These are phyloP conservation scores for Serendipita sp. DNA, from an alignment of 768 basidiomycete species.

Conservation along the genomic window DNA sequence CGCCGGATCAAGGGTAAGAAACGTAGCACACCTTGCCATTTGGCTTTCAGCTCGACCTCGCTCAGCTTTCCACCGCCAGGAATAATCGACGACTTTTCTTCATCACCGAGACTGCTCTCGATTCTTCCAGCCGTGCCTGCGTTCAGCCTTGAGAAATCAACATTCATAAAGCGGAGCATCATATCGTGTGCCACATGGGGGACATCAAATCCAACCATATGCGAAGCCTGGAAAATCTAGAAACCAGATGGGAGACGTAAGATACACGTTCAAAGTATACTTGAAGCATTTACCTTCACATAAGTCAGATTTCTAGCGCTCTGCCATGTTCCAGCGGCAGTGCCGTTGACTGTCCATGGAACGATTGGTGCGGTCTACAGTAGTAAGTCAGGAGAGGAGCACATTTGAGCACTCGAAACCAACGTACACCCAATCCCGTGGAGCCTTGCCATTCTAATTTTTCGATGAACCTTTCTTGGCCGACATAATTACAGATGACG, in stretches of 20 bases:
- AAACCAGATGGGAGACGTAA: not conserved
- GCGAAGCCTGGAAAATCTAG: conserved; percentile 82
- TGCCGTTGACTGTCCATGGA: conserved; percentile 58
- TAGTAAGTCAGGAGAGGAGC: not conserved
- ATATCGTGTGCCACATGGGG: conserved; percentile 88
- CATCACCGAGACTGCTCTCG: conserved; percentile 62
- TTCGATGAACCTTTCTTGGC: conserved; percentile 73
- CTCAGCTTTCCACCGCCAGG: conserved; percentile 38
- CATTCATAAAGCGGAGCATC: conserved; percentile 94
- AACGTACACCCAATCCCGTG: conserved; percentile 65
- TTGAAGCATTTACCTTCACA: conserved; percentile 44
- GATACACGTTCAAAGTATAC: not conserved
- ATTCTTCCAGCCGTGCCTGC: conserved; percentile 61
- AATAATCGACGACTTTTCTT: conserved; percentile 28
- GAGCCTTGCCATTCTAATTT: conserved; percentile 73
- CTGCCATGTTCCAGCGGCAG: conserved; percentile 82
- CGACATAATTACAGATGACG: conserved; percentile 90
- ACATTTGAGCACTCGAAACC: not conserved
- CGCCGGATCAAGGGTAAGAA: conserved; percentile 1
- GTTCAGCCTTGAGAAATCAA: conserved; percentile 67
- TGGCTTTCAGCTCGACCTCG: conserved; percentile 59
- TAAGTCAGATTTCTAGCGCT: conserved; percentile 82
- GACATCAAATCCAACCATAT: conserved; percentile 86
- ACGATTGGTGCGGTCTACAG: conserved; percentile 44
- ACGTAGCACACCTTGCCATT: conserved; percentile 63